Evolutionary conservation across 352 stramenopile genomes (phyloP).

Genomic region (Thraustotheca clavata): DNA sequence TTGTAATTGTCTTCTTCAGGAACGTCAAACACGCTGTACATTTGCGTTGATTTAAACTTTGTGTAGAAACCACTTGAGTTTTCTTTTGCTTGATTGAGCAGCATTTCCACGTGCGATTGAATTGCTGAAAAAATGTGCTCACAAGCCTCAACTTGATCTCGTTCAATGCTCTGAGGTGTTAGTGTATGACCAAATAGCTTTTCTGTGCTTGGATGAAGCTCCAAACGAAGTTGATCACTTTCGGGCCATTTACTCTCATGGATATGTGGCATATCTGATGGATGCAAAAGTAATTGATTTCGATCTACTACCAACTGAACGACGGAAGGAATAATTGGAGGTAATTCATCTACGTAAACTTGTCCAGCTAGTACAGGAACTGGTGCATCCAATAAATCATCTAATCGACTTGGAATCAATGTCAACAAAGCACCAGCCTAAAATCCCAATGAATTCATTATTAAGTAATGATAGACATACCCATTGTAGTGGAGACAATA

Average conservation of each 20-base stretch:
- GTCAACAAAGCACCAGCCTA: slow-evolving; percentile 60
- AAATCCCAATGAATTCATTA: neutral
- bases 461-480: neutral
- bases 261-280: slow-evolving; percentile 59
- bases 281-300: slow-evolving; percentile 65
- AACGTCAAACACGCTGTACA: slow-evolving; percentile 67
- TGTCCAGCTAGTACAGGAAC: slow-evolving; percentile 71
- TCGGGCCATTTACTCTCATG: slow-evolving; percentile 70
- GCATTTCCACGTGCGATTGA: slow-evolving; percentile 46
- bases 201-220: slow-evolving; percentile 44
- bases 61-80: slow-evolving; percentile 26
- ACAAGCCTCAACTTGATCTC: slow-evolving; percentile 46
- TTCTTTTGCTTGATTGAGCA: too few species aligned
- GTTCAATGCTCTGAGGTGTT: slow-evolving; percentile 59
- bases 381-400: slow-evolving; percentile 65
- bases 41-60: slow-evolving; percentile 68
- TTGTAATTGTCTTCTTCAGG: neutral
- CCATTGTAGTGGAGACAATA: slow-evolving; percentile 65
- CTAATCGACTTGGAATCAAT: slow-evolving; percentile 48
- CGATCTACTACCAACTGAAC: slow-evolving; percentile 81
- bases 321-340: slow-evolving; percentile 43
- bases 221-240: slow-evolving; percentile 58
- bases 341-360: slow-evolving; percentile 31
- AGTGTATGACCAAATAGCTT: slow-evolving; percentile 49
- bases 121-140: slow-evolving; percentile 60